phyloP scores from a whole-genome alignment of 257 asterid genomes.

The Ligustrum vulgare region DNA sequence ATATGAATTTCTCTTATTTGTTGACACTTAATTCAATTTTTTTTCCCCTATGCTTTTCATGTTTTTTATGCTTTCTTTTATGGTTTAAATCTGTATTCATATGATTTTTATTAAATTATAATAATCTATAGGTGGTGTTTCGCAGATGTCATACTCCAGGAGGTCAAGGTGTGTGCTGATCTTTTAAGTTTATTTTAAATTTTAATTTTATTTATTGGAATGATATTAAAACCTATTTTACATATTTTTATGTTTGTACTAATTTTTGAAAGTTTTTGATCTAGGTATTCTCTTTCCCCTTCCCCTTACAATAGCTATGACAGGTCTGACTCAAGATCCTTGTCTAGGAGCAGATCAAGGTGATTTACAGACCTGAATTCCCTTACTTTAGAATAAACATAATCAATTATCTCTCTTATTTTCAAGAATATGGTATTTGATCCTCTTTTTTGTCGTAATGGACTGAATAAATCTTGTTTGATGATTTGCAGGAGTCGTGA shows the following conservation, averaged over 20 bases:
- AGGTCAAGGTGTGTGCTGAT: constrained; percentile 57
- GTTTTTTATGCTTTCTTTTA: neutral
- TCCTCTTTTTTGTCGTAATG: neutral
- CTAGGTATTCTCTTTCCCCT: constrained; percentile 65
- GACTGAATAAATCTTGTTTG: neutral
- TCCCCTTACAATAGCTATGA: constrained; percentile 44
- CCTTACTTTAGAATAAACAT: neutral
- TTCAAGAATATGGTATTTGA: neutral
- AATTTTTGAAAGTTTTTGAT: neutral
- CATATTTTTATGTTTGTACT: neutral
- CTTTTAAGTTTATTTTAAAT: neutral
- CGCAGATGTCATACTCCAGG: constrained; percentile 78
- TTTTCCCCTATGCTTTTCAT: neutral
- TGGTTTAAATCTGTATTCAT: too few species aligned
- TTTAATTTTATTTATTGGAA: neutral
- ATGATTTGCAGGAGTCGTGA: constrained; percentile 49
- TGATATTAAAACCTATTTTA: neutral
- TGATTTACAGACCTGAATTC: constrained; percentile 20
- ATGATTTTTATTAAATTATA: neutral
- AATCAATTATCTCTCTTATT: neutral
- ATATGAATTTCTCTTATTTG: neutral
- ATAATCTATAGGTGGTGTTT: neutral
- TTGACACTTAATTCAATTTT: too few species aligned
- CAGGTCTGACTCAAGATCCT: constrained; percentile 59
- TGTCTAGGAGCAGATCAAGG: constrained; percentile 80